phyloP scores from a whole-genome alignment of 148 eudicot species.

The Arbutus unedo region DNA sequence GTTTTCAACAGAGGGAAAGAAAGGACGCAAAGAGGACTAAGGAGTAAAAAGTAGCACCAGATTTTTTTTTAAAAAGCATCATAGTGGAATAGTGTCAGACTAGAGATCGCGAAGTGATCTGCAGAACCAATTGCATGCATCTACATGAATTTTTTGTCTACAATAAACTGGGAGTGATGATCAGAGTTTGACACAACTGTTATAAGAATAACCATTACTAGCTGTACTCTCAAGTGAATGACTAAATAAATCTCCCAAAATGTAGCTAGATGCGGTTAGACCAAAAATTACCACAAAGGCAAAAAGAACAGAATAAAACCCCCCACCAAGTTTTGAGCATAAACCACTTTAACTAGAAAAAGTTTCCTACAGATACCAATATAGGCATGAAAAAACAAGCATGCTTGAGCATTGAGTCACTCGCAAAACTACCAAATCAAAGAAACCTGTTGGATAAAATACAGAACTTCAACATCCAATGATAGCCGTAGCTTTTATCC shows the following conservation, averaged over 20 bases:
- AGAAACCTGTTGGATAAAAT: background rate
- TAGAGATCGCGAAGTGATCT: too few relatives aligned
- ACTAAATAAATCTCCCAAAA: conserved; percentile 4
- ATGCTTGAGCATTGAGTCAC: too few relatives aligned
- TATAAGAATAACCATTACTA: background rate
- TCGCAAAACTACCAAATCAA: background rate
- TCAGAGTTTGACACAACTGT: background rate
- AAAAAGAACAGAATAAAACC: background rate
- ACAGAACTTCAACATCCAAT: background rate
- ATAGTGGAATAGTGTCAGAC: too few relatives aligned
- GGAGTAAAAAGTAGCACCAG: too few relatives aligned
- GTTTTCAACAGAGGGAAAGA: too few relatives aligned
- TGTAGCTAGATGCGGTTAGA: background rate
- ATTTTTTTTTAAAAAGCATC: too few relatives aligned
- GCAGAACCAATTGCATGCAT: too few relatives aligned
- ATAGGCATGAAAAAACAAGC: background rate
- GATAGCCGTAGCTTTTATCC: background rate
- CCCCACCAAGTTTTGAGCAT: background rate
- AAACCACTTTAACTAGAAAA: background rate
- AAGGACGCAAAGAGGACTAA: too few relatives aligned
- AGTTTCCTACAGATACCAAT: background rate
- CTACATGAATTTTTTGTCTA: background rate
- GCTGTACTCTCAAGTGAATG: background rate
- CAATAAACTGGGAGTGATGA: background rate
- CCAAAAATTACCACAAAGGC: background rate